These are phyloP conservation scores for Globisporangium cederbergense DNA, from an alignment of 352 stramenopile species.

Conservation along the genomic window DNA sequence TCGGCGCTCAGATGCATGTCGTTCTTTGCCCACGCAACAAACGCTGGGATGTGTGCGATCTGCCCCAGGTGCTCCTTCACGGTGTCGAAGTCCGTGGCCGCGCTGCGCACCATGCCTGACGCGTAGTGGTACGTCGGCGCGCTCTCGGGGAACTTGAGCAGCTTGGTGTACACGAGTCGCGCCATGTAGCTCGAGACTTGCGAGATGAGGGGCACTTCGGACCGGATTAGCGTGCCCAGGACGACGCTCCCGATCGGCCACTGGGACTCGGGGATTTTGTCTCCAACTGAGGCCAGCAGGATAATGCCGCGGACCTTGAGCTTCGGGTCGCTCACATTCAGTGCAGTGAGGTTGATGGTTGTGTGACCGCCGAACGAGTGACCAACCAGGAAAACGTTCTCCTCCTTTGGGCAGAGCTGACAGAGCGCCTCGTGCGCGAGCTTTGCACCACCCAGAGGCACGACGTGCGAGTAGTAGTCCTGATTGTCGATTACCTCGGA, in stretches of 20 bases:
- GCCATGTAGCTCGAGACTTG: background rate
- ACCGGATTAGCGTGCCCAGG: conserved; percentile 1
- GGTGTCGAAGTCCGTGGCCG: conserved; percentile 43
- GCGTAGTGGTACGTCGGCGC: conserved; percentile 48
- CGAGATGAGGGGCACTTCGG: conserved; percentile 7
- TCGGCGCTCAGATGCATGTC: conserved; percentile 24
- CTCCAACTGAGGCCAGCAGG: conserved; percentile 17
- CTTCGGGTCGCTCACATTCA: conserved; percentile 5
- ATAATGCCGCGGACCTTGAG: conserved; percentile 7
- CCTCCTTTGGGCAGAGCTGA: conserved; percentile 22
- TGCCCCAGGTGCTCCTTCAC: conserved; percentile 30
- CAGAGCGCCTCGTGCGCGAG: conserved; percentile 41
- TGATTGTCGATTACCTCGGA: conserved; percentile 33
- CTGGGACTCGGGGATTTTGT: conserved; percentile 7
- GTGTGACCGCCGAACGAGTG: conserved; percentile 14
- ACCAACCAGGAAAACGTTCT: conserved; percentile 10
- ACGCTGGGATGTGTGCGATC: conserved; percentile 29
- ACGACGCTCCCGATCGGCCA: conserved; percentile 9
- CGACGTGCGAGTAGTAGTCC: conserved; percentile 47
- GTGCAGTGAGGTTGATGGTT: conserved; percentile 42
- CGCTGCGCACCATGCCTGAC: conserved; percentile 44
- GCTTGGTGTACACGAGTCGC: conserved; percentile 32
- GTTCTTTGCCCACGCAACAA: conserved; percentile 57
- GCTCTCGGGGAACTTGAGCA: conserved; percentile 43
- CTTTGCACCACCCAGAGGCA: conserved; percentile 28